Evolutionary conservation across 1,284 basidiomycete species (phyloP).

Genomic region (Ceratobasidium sp.): DNA sequence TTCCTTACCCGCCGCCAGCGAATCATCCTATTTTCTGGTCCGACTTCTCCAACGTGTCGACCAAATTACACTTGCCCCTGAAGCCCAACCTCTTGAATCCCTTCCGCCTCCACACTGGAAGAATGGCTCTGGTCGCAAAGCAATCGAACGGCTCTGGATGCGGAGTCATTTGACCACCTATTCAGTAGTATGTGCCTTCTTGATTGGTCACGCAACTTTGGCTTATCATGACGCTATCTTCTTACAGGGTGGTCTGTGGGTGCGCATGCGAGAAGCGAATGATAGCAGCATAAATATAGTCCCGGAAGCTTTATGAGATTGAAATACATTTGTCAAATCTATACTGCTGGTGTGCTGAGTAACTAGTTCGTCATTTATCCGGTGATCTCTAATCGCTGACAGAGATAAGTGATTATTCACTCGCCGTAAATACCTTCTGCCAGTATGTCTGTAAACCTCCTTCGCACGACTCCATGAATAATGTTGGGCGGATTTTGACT

Average conservation of each 20-base stretch:
- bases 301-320: background rate
- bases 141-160: constrained; percentile 59
- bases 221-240: background rate
- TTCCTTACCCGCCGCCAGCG: constrained; percentile 52
- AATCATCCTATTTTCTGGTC: constrained; percentile 62
- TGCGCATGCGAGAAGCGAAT: constrained; percentile 31
- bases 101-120: constrained; percentile 58
- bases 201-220: background rate
- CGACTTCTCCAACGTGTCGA: constrained; percentile 65
- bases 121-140: constrained; percentile 57
- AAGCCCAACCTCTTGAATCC: constrained; percentile 59
- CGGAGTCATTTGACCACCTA: constrained; percentile 62
- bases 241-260: constrained; percentile 35
- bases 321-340: too few species aligned
- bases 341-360: background rate
- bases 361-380: background rate
- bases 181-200: constrained; percentile 55
- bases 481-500: too few species aligned
- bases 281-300: background rate
- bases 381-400: background rate
- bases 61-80: constrained; percentile 62
- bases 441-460: too few species aligned
- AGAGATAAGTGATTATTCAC: background rate
- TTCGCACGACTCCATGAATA: too few species aligned
- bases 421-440: too few species aligned